Conservation (phyloP, 345 rosid genomes). For the Ricinus communis region DNA sequence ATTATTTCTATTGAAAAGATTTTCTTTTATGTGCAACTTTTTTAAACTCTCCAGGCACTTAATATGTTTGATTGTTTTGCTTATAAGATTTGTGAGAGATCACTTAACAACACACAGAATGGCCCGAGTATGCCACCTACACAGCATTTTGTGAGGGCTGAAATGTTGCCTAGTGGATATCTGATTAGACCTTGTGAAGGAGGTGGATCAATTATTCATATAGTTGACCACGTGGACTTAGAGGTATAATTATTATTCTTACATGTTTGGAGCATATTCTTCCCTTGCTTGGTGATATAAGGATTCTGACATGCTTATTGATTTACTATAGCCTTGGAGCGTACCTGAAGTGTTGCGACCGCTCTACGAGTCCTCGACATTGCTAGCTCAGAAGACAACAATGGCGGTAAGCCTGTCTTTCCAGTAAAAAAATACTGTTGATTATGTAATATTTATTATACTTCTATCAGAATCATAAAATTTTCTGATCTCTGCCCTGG, state of each 20-base stretch:
- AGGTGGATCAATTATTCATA: constrained; percentile 94
- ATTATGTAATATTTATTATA: background rate
- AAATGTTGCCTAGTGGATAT: constrained; percentile 97
- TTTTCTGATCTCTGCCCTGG: background rate
- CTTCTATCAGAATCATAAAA: background rate
- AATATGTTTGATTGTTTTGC: background rate
- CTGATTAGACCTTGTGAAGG: constrained; percentile 96
- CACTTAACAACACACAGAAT: constrained; percentile 88
- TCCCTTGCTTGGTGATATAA: background rate
- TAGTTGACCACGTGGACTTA: constrained; percentile 96
- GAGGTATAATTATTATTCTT: constrained; percentile 50
- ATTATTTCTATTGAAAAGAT: background rate
- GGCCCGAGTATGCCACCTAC: constrained; percentile 97
- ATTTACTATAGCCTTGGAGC: constrained; percentile 70
- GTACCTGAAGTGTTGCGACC: constrained; percentile 99
- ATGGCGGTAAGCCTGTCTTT: constrained; percentile 70
- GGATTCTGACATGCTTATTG: background rate
- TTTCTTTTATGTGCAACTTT: background rate
- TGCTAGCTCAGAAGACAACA: constrained; percentile 97
- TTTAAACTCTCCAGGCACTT: background rate
- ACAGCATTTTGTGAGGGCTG: constrained; percentile 98
- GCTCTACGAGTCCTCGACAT: constrained; percentile 84
- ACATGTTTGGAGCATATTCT: background rate
- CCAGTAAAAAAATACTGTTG: background rate
- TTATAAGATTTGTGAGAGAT: constrained; percentile 87